A percentile compares a stretch with the other conserved stretches of the same genome.
phyloP scores from a whole-genome alignment of 2,329 filamentous ascomycete genomes.

The Ustilaginoidea virens region DNA sequence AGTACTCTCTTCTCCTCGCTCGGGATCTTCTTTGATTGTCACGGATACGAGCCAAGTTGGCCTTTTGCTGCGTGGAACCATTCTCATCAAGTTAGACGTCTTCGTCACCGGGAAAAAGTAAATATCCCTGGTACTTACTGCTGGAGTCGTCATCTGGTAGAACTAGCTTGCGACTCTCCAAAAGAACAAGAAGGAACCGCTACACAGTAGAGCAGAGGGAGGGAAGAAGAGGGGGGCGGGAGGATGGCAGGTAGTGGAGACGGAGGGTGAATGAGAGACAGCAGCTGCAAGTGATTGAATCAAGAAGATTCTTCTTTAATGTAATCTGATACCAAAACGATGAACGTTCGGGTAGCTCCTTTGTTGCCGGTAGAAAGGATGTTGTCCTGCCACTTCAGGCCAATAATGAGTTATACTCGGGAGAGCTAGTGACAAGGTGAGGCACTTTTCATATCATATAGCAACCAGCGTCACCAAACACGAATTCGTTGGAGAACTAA shows the following conservation, averaged over 20 bases:
- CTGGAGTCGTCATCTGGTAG: constrained; percentile 10
- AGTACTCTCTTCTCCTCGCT: constrained; percentile 57
- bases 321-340: too few species aligned
- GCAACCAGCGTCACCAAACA: not conserved
- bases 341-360: too few species aligned
- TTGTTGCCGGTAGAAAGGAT: too few species aligned
- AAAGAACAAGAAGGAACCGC: not conserved
- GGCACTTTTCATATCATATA: constrained; percentile 1
- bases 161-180: not conserved
- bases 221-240: constrained; percentile 3
- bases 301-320: too few species aligned
- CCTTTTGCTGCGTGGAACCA: constrained; percentile 16
- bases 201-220: not conserved
- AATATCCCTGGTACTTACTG: constrained; percentile 9
- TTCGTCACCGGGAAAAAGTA: too few species aligned
- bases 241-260: too few species aligned
- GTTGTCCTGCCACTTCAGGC: not conserved
- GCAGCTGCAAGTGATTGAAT: too few species aligned
- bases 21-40: constrained; percentile 68
- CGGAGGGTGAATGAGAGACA: too few species aligned
- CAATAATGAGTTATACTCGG: too few species aligned
- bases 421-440: too few species aligned
- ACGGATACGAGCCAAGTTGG: constrained; percentile 42
- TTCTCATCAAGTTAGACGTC: not conserved
- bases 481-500: not conserved